Percentiles rank a stretch among this genome's conserved stretches.
Conservation (phyloP, 2,329 filamentous ascomycete species). For the Exophiala bonariae region DNA sequence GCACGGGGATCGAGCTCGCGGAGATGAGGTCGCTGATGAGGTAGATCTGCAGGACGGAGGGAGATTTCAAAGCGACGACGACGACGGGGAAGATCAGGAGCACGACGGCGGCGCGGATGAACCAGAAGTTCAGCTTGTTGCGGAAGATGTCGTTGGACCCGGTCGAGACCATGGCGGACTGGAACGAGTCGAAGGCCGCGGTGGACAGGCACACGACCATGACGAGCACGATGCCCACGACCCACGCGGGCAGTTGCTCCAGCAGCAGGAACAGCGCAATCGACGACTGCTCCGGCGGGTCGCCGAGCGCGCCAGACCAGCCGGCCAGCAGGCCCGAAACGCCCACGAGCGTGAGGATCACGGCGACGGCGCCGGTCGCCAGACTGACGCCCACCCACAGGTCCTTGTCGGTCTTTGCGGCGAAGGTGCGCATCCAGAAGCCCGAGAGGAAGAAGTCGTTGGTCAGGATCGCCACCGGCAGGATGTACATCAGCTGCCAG, state of each 20-base stretch:
- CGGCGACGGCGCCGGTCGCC: conserved; percentile 63
- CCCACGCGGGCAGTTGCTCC: conserved; percentile 71
- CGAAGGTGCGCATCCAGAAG: conserved; percentile 83
- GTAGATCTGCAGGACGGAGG: conserved; percentile 77
- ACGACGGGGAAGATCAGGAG: conserved; percentile 72
- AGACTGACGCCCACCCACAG: conserved; percentile 73
- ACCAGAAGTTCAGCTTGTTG: conserved; percentile 75
- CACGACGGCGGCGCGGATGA: conserved; percentile 68
- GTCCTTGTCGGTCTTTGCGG: conserved; percentile 74
- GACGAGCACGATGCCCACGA: conserved; percentile 77
- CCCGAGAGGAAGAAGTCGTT: conserved; percentile 86
- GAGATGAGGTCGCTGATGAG: conserved; percentile 79
- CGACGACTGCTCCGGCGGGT: conserved; percentile 62
- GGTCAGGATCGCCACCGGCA: conserved; percentile 76
- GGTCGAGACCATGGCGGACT: conserved; percentile 82
- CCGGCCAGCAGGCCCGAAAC: conserved; percentile 71
- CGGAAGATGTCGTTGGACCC: conserved; percentile 83
- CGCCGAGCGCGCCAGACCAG: conserved; percentile 72
- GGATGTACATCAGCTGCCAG: conserved; percentile 83
- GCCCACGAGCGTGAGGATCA: conserved; percentile 72
- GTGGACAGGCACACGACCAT: conserved; percentile 78
- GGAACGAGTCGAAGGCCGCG: conserved; percentile 76
- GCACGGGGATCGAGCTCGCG: conserved; percentile 71
- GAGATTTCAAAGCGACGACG: conserved; percentile 71
- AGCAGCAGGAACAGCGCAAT: conserved; percentile 76